phyloP scores from a whole-genome alignment of 305 asterid genomes.

The Ilex paraguariensis region DNA sequence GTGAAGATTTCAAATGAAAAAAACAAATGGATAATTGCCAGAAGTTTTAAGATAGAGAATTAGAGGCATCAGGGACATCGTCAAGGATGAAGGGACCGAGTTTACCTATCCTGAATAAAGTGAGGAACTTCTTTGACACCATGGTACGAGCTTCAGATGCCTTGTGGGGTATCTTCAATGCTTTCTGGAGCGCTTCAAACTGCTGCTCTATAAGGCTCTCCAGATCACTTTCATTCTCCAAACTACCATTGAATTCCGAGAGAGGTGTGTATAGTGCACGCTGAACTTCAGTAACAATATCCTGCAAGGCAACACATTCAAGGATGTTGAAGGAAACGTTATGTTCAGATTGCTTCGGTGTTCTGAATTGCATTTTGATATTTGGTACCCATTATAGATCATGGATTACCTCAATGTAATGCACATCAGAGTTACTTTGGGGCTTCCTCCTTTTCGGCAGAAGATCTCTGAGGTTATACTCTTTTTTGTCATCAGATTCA shows the following conservation, averaged over 20 bases:
- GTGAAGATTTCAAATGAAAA: too few species aligned
- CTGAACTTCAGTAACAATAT: conserved; percentile 60
- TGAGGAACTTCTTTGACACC: conserved; percentile 70
- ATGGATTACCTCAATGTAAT: conserved; percentile 59
- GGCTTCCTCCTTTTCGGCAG: conserved; percentile 40
- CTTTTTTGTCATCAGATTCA: conserved; percentile 40
- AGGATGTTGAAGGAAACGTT: too few species aligned
- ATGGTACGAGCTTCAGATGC: conserved; percentile 75
- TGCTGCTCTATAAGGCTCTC: conserved; percentile 68
- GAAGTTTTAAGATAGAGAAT: conserved; percentile 18
- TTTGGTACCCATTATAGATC: not conserved
- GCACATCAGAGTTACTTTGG: conserved; percentile 39
- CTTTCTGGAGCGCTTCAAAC: conserved; percentile 67
- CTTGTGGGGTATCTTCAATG: conserved; percentile 67
- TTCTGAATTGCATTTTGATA: too few species aligned
- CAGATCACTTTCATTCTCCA: conserved; percentile 73
- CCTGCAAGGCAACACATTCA: conserved; percentile 29
- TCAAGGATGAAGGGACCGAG: conserved; percentile 89
- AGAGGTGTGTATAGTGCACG: conserved; percentile 49
- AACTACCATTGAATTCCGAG: conserved; percentile 51
- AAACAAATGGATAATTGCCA: too few species aligned
- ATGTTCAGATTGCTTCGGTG: too few species aligned
- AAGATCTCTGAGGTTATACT: conserved; percentile 46
- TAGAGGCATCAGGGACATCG: conserved; percentile 50
- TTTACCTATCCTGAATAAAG: conserved; percentile 77